phyloP scores from a whole-genome alignment of 495 filamentous ascomycete species.

The Xylaria venustula region DNA sequence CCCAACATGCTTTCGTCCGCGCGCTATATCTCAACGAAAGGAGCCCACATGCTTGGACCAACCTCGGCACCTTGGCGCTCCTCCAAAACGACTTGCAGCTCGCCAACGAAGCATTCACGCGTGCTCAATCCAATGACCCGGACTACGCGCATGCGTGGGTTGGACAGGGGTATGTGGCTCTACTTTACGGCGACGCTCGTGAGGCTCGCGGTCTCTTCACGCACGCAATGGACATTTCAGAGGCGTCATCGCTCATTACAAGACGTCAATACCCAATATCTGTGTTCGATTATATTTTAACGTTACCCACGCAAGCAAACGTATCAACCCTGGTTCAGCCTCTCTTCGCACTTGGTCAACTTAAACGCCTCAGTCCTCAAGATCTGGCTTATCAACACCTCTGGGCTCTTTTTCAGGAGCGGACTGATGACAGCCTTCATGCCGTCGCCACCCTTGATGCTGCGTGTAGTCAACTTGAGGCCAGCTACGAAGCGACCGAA shows the following conservation, averaged over 20 bases:
- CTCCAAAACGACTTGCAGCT: conserved; percentile 78
- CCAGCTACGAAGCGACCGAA: conserved; percentile 80
- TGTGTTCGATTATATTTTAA: conserved; percentile 72
- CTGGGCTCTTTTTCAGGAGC: conserved; percentile 74
- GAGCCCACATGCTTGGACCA: conserved; percentile 82
- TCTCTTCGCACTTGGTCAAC: conserved; percentile 82
- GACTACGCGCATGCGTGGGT: conserved; percentile 92
- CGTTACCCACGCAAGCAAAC: conserved; percentile 52
- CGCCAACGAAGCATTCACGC: conserved; percentile 83
- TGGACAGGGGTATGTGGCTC: conserved; percentile 83
- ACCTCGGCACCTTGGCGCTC: conserved; percentile 82
- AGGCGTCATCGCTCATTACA: conserved; percentile 65
- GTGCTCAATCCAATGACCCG: conserved; percentile 89
- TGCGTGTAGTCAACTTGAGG: conserved; percentile 68
- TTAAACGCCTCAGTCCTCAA: conserved; percentile 63
- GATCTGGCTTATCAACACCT: conserved; percentile 75
- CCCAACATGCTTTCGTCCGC: conserved; percentile 93
- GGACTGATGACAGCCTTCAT: conserved; percentile 63
- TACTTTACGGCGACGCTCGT: conserved; percentile 64
- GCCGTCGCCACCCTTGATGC: conserved; percentile 63
- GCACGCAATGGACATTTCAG: conserved; percentile 93
- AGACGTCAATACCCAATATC: conserved; percentile 76
- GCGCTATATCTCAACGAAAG: conserved; percentile 89
- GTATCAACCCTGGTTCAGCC: conserved; percentile 63
- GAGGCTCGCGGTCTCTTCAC: conserved; percentile 84